Percentiles rank a stretch among this genome's conserved stretches.
These are phyloP conservation scores for Boeremia lycopersici DNA, from an alignment of 2,329 filamentous ascomycete genomes.

Conservation along the genomic window DNA sequence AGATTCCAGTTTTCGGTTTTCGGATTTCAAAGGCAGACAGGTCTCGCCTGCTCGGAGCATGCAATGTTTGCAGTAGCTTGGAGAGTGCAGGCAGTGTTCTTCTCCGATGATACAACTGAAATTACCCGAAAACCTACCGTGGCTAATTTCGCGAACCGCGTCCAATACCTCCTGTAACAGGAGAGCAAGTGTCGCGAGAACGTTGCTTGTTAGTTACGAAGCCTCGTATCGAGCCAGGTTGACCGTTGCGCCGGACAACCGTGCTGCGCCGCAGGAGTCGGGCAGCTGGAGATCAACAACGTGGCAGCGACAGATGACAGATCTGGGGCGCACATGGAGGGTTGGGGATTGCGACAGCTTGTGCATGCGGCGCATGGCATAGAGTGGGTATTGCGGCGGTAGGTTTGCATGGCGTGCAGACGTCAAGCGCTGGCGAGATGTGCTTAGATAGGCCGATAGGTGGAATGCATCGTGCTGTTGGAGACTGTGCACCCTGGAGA, in stretches of 20 bases:
- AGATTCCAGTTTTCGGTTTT: too few species aligned
- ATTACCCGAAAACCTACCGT: background rate
- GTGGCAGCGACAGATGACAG: constrained; percentile 20
- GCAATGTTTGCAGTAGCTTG: too few species aligned
- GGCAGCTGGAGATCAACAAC: constrained; percentile 9
- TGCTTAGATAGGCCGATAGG: background rate
- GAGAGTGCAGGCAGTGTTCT: too few species aligned
- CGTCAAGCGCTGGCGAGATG: background rate
- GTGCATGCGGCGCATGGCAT: constrained; percentile 2
- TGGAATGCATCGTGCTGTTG: background rate
- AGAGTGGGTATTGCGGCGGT: background rate
- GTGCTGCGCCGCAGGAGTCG: constrained; percentile 7
- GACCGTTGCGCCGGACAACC: background rate
- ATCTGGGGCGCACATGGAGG: constrained; percentile 9
- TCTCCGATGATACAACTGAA: background rate
- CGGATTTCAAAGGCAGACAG: too few species aligned
- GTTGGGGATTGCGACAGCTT: background rate
- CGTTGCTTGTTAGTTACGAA: background rate
- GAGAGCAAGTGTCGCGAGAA: constrained; percentile 2
- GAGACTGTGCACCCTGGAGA: background rate
- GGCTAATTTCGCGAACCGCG: background rate
- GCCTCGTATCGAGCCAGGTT: constrained; percentile 10
- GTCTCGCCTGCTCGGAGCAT: too few species aligned
- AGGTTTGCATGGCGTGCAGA: constrained; percentile 7
- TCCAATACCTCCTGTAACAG: background rate